phyloP scores from a whole-genome alignment of 495 filamentous ascomycete genomes.

The Mytilinidion resinicola region DNA sequence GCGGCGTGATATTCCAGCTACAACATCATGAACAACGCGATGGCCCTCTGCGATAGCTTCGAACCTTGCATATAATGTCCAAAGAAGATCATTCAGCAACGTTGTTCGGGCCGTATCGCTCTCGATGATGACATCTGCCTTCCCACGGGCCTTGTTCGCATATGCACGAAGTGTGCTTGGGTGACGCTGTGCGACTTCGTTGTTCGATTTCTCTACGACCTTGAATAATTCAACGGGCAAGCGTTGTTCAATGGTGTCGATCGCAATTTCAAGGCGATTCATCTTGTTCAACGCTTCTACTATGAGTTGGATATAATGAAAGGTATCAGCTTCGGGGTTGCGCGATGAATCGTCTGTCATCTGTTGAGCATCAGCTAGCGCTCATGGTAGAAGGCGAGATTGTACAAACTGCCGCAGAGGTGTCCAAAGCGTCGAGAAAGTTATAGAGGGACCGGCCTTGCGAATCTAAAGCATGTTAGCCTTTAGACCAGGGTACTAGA shows the following conservation, averaged over 20 bases:
- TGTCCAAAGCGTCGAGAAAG: constrained; percentile 76
- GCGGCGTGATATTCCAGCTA: constrained; percentile 71
- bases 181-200: constrained; percentile 85
- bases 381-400: background rate
- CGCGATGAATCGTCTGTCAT: constrained; percentile 82
- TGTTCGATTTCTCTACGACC: constrained; percentile 90
- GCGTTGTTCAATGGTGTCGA: constrained; percentile 85
- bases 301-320: constrained; percentile 82
- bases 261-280: constrained; percentile 73
- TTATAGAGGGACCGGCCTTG: constrained; percentile 63
- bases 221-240: constrained; percentile 89
- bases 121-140: constrained; percentile 30
- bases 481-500: too few species aligned
- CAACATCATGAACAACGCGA: constrained; percentile 84
- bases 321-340: constrained; percentile 91
- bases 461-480: constrained; percentile 9
- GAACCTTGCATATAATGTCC: constrained; percentile 91
- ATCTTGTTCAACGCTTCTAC: constrained; percentile 86
- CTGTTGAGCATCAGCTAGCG: constrained; percentile 30
- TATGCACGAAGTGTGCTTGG: constrained; percentile 58
- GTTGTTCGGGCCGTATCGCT: constrained; percentile 67
- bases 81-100: constrained; percentile 82
- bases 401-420: constrained; percentile 41
- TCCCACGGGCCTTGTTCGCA: constrained; percentile 20
- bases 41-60: constrained; percentile 95